Evolutionary conservation across 345 rosid species (phyloP).

Genomic region (Trapa bicornis): DNA sequence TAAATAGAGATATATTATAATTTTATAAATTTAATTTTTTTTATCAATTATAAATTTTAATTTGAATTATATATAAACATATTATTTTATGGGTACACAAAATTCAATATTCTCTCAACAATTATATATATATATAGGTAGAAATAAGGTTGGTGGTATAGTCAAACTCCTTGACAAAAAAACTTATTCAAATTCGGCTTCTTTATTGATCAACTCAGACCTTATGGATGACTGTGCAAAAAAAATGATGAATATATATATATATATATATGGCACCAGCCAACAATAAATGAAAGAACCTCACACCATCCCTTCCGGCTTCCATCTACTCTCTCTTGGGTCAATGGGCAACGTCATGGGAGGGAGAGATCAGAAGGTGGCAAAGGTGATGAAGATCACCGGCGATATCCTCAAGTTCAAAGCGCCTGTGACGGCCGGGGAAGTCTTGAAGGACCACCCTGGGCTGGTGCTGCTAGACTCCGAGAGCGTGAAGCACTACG

Average conservation of each 20-base stretch:
- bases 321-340: too few relatives aligned
- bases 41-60: too few relatives aligned
- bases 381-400: conserved; percentile 69
- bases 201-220: conserved; percentile 27
- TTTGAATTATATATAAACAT: too few relatives aligned
- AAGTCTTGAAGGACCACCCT: conserved; percentile 49
- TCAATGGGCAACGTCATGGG: conserved; percentile 71
- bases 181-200: conserved; percentile 21
- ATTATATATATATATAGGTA: too few relatives aligned
- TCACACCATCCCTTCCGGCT: background rate
- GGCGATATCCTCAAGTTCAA: conserved; percentile 77
- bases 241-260: too few relatives aligned
- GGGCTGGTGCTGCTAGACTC: conserved; percentile 72
- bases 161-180: conserved; percentile 16
- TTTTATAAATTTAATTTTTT: too few relatives aligned
- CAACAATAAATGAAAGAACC: too few relatives aligned
- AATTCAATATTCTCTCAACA: too few relatives aligned
- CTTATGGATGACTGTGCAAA: background rate
- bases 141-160: background rate
- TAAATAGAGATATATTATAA: too few relatives aligned
- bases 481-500: conserved; percentile 60
- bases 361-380: conserved; percentile 29
- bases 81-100: too few relatives aligned
- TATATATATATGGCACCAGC: background rate
- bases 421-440: conserved; percentile 73